These are phyloP conservation scores for Calendula officinalis DNA, from an alignment of 129 eudicot genomes.

Conservation along the genomic window DNA sequence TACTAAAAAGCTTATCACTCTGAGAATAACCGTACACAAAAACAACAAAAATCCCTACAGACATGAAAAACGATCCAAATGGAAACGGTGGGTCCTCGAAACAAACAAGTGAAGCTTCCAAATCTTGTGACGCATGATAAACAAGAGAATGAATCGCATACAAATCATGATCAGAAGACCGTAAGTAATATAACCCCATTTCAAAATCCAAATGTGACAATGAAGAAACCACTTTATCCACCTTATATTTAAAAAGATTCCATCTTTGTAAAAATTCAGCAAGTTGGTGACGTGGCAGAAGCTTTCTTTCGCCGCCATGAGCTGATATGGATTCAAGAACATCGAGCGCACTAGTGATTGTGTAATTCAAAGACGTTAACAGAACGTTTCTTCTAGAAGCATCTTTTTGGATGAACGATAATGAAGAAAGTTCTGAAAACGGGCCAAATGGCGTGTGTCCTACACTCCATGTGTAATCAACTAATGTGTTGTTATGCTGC, in stretches of 20 bases:
- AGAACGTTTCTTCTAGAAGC: constrained; percentile 89
- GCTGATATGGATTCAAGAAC: constrained; percentile 84
- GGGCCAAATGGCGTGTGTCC: constrained; percentile 99
- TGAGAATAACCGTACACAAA: constrained; percentile 54
- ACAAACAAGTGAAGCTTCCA: constrained; percentile 85
- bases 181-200: constrained; percentile 63
- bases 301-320: constrained; percentile 86
- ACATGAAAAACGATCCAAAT: constrained; percentile 56
- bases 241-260: constrained; percentile 78
- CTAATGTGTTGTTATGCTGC: constrained; percentile 75
- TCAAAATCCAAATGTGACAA: constrained; percentile 79
- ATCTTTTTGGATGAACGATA: constrained; percentile 93
- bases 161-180: constrained; percentile 88
- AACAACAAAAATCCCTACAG: constrained; percentile 47
- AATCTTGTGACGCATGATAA: constrained; percentile 75
- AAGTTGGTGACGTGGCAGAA: constrained; percentile 58
- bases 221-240: constrained; percentile 68
- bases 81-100: constrained; percentile 94
- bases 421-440: constrained; percentile 70
- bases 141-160: constrained; percentile 82
- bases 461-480: constrained; percentile 95
- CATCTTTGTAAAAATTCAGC: constrained; percentile 76
- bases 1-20: constrained; percentile 72
- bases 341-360: constrained; percentile 78
- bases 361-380: constrained; percentile 78